Evolutionary conservation across 2,329 filamentous ascomycete species (phyloP).

Genomic region (Aurifilum marmelostoma): DNA sequence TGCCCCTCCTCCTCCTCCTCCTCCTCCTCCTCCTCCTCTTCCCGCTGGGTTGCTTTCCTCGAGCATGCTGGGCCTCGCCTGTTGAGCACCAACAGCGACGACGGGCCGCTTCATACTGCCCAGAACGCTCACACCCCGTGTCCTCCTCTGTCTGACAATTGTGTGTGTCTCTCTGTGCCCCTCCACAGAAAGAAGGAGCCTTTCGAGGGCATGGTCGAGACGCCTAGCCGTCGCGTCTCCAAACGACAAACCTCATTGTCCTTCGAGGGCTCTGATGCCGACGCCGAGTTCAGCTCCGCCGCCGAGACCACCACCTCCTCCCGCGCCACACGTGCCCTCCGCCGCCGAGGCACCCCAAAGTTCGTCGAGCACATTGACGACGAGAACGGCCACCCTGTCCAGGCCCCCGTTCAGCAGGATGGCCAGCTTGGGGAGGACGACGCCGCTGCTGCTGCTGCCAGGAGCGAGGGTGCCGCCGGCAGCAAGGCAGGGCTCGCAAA

Average conservation of each 20-base stretch:
- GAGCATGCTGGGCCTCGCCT: background rate
- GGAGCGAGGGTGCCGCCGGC: slow-evolving; percentile 25
- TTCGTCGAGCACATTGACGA: slow-evolving; percentile 56
- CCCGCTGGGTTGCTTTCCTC: background rate
- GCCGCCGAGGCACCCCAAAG: slow-evolving; percentile 52
- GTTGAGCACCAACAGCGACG: background rate
- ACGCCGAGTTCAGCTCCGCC: slow-evolving; percentile 54
- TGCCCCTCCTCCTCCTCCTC: background rate
- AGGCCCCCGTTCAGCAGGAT: slow-evolving; percentile 20
- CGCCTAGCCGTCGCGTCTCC: slow-evolving; percentile 49
- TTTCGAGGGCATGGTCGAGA: slow-evolving; percentile 65
- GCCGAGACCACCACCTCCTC: slow-evolving; percentile 43
- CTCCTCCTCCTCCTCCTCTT: background rate
- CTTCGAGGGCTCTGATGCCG: slow-evolving; percentile 49
- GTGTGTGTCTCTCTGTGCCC: background rate
- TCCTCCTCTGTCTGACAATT: background rate
- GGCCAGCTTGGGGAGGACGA: slow-evolving; percentile 7
- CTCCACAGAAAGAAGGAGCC: slow-evolving; percentile 60
- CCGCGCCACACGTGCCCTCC: slow-evolving; percentile 38
- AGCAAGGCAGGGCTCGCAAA: slow-evolving; percentile 30
- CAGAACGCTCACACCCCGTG: no score
- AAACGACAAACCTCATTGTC: slow-evolving; percentile 56
- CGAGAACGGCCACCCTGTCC: slow-evolving; percentile 38
- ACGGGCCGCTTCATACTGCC: background rate
- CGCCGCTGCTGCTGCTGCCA: background rate